These are phyloP conservation scores for Botrytis porri DNA, from an alignment of 2,329 filamentous ascomycete species.

Conservation along the genomic window DNA sequence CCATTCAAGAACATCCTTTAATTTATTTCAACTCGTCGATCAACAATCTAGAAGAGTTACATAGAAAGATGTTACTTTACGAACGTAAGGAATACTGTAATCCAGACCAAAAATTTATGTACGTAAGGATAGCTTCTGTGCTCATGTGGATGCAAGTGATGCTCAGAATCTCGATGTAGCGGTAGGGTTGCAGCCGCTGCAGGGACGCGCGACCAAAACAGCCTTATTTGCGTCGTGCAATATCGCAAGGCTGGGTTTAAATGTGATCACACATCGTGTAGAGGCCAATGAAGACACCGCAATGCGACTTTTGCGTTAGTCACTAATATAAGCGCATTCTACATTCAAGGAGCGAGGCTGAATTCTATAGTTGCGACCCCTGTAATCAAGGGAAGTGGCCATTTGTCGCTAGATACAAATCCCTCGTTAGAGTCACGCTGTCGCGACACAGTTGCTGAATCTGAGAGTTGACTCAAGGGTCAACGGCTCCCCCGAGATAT, in stretches of 20 bases:
- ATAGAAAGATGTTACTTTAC: background rate
- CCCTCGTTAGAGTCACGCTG: background rate
- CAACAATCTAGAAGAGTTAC: background rate
- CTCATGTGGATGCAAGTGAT: background rate
- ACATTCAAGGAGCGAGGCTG: conserved; percentile 5
- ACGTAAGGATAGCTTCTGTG: background rate
- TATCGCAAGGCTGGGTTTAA: background rate
- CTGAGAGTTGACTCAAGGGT: background rate
- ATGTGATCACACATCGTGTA: conserved; percentile 2
- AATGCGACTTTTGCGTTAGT: background rate
- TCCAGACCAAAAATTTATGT: background rate
- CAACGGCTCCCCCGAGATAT: background rate
- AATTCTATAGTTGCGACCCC: conserved; percentile 5
- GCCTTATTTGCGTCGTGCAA: background rate
- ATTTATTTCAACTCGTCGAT: background rate
- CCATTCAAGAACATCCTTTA: background rate
- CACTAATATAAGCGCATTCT: background rate
- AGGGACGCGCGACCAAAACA: background rate
- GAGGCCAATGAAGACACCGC: no score
- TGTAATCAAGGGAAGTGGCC: background rate
- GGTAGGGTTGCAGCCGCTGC: conserved; percentile 5
- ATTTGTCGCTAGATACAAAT: background rate
- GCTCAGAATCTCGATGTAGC: background rate
- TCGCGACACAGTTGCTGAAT: conserved; percentile 12
- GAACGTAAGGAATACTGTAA: background rate